Conservation (phyloP, 345 rosid genomes). For the Microthlaspi erraticum region DNA sequence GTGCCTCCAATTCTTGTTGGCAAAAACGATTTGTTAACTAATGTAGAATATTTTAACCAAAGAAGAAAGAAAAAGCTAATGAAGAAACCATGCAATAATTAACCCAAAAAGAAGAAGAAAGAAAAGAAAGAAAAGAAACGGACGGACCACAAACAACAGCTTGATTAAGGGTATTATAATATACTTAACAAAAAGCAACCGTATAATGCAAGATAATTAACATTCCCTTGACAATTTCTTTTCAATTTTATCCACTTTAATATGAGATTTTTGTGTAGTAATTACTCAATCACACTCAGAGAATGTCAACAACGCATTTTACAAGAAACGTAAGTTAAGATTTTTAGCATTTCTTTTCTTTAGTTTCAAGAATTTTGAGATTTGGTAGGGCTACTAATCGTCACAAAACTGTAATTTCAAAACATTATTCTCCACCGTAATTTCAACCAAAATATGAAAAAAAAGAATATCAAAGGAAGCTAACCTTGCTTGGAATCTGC, state of each 20-base stretch:
- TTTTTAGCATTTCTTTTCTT: slow-evolving; percentile 1
- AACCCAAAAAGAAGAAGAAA: not conserved
- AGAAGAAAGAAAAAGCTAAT: not conserved
- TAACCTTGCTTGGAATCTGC: slow-evolving; percentile 84
- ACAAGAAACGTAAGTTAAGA: not conserved
- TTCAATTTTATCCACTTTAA: not conserved
- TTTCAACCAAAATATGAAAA: slow-evolving; percentile 5
- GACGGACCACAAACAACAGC: slow-evolving; percentile 31
- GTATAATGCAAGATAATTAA: slow-evolving; percentile 34
- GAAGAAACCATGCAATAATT: slow-evolving; percentile 22
- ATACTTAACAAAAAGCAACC: slow-evolving; percentile 24
- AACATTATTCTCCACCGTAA: not conserved
- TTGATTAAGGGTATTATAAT: slow-evolving; percentile 7
- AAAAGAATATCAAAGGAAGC: slow-evolving; percentile 8
- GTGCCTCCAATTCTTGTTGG: slow-evolving; percentile 22
- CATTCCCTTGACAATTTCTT: slow-evolving; percentile 28
- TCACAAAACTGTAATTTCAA: not conserved
- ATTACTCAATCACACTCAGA: slow-evolving; percentile 28
- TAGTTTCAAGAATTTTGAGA: slow-evolving; percentile 1
- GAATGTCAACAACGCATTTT: slow-evolving; percentile 13
- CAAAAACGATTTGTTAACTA: slow-evolving; percentile 13
- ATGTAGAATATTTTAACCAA: not conserved
- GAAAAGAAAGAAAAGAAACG: not conserved
- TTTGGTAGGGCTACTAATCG: not conserved
- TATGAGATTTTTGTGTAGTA: not conserved